A percentile compares a stretch with the other conserved stretches of the same genome.
Conservation (phyloP, 805 yeast species). For the Cyberlindnera mrakii region DNA sequence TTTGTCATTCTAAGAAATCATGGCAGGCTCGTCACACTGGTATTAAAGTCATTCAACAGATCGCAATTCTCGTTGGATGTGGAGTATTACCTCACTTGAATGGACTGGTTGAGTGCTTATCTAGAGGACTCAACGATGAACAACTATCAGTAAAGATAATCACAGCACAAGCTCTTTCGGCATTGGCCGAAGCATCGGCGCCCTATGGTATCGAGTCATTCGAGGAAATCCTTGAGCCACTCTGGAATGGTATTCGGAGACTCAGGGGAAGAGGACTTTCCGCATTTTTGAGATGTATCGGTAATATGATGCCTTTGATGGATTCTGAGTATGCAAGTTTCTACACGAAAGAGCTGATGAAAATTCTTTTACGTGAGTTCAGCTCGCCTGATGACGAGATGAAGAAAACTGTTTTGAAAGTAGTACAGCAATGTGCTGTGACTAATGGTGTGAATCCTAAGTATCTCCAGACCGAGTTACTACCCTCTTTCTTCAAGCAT, state of each 20-base stretch:
- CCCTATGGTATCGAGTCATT: constrained; percentile 92
- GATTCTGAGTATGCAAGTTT: constrained; percentile 72
- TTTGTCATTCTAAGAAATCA: constrained; percentile 65
- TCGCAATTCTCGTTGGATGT: constrained; percentile 62
- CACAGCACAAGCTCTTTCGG: constrained; percentile 66
- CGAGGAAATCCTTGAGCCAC: constrained; percentile 58
- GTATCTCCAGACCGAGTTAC: constrained; percentile 44
- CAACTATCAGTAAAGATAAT: constrained; percentile 59
- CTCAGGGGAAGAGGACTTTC: constrained; percentile 78
- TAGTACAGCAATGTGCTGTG: constrained; percentile 60
- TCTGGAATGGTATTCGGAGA: constrained; percentile 72
- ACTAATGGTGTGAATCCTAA: constrained; percentile 49
- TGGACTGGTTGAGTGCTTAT: constrained; percentile 56
- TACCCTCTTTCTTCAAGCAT: constrained; percentile 55
- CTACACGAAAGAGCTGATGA: constrained; percentile 70
- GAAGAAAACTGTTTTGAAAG: constrained; percentile 65
- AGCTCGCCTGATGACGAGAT: constrained; percentile 82
- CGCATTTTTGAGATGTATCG: constrained; percentile 70
- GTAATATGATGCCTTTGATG: constrained; percentile 81
- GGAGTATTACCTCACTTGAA: constrained; percentile 70
- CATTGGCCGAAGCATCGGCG: constrained; percentile 71
- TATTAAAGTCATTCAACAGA: constrained; percentile 65
- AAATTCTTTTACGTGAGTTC: constrained; percentile 64
- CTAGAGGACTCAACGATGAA: constrained; percentile 57
- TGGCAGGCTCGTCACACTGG: constrained; percentile 88